Evolutionary conservation across 148 eudicot genomes (phyloP), one percentile per base, ranked within the genome.

Genomic region (Nepenthes mirabilis): DNA sequence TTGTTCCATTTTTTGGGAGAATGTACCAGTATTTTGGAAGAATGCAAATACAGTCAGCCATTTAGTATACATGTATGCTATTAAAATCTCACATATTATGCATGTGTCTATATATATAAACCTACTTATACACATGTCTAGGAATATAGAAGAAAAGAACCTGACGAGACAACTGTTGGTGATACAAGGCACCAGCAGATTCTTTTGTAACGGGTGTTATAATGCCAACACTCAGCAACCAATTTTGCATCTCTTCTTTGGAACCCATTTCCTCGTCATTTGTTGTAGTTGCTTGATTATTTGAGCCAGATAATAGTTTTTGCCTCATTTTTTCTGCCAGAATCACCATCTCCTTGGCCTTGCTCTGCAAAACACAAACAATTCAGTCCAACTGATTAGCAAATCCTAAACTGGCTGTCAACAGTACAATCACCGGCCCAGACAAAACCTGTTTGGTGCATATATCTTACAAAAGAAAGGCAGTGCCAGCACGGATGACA

Each of bases 341-440:
- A 82, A 82, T 72, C 81, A 93, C 98, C 98, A 93, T 93, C 72
- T 93, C 98, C 67, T 87, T 86, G 14, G 98, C 98, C 77, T 93
- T 93, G 61, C 87, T 79, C 98, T 91, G 75, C 60, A 74, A 53
- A 66, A 65, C 55, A 53, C 33, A 47, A 50, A 9, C 11, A 56
- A 3, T 36, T 5, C 9, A 36, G 40, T 56, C 49, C 43, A 36
- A 52, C 5, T 5, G 32, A 52, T 13, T n/a, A 52, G 6, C 9
- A 11, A 52, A 52, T 6, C 8, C 23, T 3, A 4, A 40, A 3
- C 45, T 40, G 45, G 8, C 8, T 40, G 1, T 40, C 45, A 40
- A 40, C 45, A 4, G 8, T 8, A 40, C 4, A 8, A 40, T 40
- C 45, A 40, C 45, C 8, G 45, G 45, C 45, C 4, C 4, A 40